Percentiles rank a stretch among this genome's conserved stretches.
These are phyloP conservation scores for Acanthamoeba healyi DNA, from an alignment of 208 protist species.

Conservation along the genomic window DNA sequence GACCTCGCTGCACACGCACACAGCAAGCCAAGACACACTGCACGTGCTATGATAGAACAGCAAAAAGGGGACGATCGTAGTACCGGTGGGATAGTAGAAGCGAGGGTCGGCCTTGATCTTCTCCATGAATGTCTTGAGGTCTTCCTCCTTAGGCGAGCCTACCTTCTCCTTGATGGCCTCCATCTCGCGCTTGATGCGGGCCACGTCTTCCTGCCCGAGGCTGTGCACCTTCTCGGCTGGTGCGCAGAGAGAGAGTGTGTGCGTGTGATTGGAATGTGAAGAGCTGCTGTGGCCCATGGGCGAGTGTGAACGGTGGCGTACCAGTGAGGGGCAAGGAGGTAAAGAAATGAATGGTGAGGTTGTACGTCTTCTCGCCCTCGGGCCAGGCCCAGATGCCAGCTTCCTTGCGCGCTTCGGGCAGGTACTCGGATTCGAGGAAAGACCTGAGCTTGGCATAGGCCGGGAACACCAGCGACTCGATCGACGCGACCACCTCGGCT, in stretches of 20 bases:
- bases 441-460: not conserved
- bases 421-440: constrained; percentile 30
- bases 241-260: too few relatives aligned
- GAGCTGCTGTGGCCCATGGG: too few relatives aligned
- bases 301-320: not conserved
- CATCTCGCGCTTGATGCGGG: constrained; percentile 49
- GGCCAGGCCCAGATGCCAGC: constrained; percentile 56
- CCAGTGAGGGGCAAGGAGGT: not conserved
- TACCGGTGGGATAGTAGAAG: not conserved
- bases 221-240: constrained; percentile 69
- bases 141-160: not conserved
- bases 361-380: constrained; percentile 60
- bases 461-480: not conserved
- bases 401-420: not conserved
- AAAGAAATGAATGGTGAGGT: constrained; percentile 6
- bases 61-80: not conserved
- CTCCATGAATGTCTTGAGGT: constrained; percentile 15
- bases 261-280: too few relatives aligned
- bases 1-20: too few relatives aligned
- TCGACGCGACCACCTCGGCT: not conserved
- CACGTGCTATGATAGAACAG: not conserved
- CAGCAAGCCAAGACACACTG: too few relatives aligned
- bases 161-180: constrained; percentile 13
- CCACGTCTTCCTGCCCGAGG: constrained; percentile 63
- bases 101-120: not conserved